Evolutionary conservation across 2,329 filamentous ascomycete species (phyloP).

Genomic region (Lecanosticta acicola): DNA sequence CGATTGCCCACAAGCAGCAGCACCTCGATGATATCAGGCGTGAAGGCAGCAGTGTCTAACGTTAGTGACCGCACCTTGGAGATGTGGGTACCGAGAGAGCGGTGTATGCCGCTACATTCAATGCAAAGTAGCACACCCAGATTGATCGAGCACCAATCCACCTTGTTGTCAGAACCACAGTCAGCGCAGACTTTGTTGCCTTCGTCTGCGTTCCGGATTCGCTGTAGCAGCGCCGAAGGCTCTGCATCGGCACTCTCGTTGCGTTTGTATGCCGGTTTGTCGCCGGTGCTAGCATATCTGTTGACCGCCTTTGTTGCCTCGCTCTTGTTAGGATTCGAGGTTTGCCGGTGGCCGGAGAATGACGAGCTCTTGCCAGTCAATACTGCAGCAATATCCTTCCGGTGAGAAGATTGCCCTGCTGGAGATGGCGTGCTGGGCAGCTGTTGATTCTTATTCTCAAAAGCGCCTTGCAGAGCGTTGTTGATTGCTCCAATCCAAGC

Average conservation of each 20-base stretch:
- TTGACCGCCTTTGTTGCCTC: conserved; percentile 55
- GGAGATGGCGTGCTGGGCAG: conserved; percentile 38
- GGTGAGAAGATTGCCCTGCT: conserved; percentile 51
- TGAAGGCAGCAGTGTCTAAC: conserved; percentile 92
- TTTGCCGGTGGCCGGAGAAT: conserved; percentile 51
- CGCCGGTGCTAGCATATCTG: conserved; percentile 85
- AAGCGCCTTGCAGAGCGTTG: conserved; percentile 91
- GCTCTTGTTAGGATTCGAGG: conserved; percentile 40
- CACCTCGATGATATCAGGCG: conserved; percentile 91
- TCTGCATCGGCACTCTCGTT: conserved; percentile 74
- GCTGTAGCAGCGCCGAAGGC: conserved; percentile 71
- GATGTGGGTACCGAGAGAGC: conserved; percentile 93
- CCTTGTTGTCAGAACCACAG: conserved; percentile 83
- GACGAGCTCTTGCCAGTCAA: conserved; percentile 87
- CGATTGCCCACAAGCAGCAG: conserved; percentile 87
- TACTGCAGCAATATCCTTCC: conserved; percentile 85
- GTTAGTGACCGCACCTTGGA: conserved; percentile 95
- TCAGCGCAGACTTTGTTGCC: conserved; percentile 93
- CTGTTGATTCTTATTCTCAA: conserved; percentile 64
- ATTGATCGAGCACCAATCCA: conserved; percentile 99
- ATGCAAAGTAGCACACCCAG: conserved; percentile 94
- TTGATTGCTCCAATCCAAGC: conserved; percentile 96
- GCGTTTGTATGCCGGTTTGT: conserved; percentile 66
- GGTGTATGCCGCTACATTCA: conserved; percentile 95
- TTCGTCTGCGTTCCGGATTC: conserved; percentile 82